Evolutionary conservation across 345 rosid genomes (phyloP), one percentile per base, ranked within the genome.

Genomic region (Carallia pectinifolia): DNA sequence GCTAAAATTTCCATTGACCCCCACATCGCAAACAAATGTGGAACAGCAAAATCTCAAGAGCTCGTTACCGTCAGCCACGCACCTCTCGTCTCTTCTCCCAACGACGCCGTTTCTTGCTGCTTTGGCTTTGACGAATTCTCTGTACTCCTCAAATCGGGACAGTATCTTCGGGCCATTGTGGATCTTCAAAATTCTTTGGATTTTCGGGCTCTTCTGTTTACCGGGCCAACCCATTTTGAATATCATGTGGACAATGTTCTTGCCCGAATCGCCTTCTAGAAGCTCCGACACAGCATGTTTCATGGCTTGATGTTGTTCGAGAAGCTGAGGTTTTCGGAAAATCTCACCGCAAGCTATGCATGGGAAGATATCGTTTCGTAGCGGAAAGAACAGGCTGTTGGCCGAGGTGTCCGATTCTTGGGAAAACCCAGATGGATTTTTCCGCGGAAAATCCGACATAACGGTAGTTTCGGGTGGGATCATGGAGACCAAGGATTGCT

Each of bases 21-120:
- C 98, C 77, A 94, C 62, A 55, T 86, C 85, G 59, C 98, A 94
- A 80, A 81, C 76, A 58, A 91, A 91, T 18, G 96, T 89, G 29
- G 98, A 84, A 70, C 98, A 94, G 74, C 88, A 81, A 67, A 94
- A 94, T 47, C 97, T 77, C 72, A 94, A 29, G 2, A 94, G 95
- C 81, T 94, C 98, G 71, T 94, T 94, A 9, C 98, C 98, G 76
- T 94, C 98, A 38, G 90, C 97, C 15, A 86, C 79, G 72, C 98
- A 94, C n/a, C 98, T 79, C 78, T 85, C 97, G 71, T 92, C 92
- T 30, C 85, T 78, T 19, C 74, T 65, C 66, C 74, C 27, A 0
- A 50, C 53, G 30, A 64, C 71, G n/a, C 86, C 75, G 77, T 68
- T 77, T 61, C 88, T 68, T 4, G 89, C 84, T 0, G 95, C 96